Conservation (phyloP, 306 rosid species). For the Lablab purpureus region DNA sequence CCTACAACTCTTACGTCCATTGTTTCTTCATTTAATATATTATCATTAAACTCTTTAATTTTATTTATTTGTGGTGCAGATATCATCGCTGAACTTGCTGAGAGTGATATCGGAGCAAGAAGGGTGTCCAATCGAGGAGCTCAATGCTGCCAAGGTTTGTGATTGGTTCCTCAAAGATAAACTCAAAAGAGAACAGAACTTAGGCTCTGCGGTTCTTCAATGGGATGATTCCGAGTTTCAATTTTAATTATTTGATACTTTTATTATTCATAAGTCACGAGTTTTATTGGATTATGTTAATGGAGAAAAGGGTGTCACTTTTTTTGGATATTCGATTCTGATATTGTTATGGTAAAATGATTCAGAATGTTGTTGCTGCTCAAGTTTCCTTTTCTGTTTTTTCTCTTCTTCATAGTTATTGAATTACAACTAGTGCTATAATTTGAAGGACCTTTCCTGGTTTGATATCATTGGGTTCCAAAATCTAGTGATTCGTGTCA, state of each 20-base stretch:
- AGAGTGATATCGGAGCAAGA: conserved; percentile 92
- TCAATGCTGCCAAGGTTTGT: conserved; percentile 77
- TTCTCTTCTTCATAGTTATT: neutral
- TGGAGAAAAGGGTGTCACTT: neutral
- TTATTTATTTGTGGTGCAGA: conserved; percentile 49
- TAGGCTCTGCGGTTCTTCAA: conserved; percentile 87
- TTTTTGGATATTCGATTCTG: neutral
- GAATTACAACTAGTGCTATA: neutral
- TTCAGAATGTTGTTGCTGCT: neutral
- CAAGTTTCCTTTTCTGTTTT: neutral
- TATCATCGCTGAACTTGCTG: conserved; percentile 81
- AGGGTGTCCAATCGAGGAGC: conserved; percentile 83
- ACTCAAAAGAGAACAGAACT: conserved; percentile 74
- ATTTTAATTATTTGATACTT: conserved; percentile 36
- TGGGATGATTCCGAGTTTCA: conserved; percentile 85
- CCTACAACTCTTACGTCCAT: too few species aligned
- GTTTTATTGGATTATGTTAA: conserved; percentile 18
- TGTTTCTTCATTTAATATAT: too few species aligned
- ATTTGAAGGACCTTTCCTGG: neutral
- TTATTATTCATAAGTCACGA: neutral
- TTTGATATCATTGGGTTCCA: neutral
- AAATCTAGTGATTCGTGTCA: neutral
- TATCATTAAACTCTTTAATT: neutral
- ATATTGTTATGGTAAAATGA: neutral
- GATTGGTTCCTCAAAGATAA: conserved; percentile 57